phyloP scores from a whole-genome alignment of 2,329 filamentous ascomycete species.

The Colletotrichum liriopes region DNA sequence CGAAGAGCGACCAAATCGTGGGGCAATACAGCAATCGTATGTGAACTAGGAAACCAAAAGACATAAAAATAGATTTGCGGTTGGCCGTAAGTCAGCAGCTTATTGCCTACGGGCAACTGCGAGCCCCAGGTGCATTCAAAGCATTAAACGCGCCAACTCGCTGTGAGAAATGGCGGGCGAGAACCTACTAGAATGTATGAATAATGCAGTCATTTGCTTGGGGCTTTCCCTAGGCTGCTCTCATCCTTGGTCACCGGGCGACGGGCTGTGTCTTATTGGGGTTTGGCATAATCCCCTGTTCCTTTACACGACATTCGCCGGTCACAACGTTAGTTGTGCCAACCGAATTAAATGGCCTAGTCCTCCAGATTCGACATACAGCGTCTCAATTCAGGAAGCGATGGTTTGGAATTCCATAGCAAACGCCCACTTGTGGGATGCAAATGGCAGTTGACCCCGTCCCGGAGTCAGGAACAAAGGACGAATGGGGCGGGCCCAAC shows the following conservation, averaged over 20 bases:
- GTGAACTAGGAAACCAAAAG: too few species aligned
- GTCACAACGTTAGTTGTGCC: too few species aligned
- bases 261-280: too few species aligned
- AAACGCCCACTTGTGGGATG: neutral
- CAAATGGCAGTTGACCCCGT: neutral
- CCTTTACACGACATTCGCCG: neutral
- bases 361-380: neutral
- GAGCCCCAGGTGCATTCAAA: neutral
- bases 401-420: too few species aligned
- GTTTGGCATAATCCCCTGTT: neutral
- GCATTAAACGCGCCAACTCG: neutral
- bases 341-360: neutral
- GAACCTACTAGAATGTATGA: neutral
- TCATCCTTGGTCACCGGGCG: too few species aligned
- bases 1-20: conserved; percentile 9
- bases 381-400: neutral
- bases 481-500: too few species aligned
- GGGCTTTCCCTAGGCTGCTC: too few species aligned
- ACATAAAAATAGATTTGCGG: too few species aligned
- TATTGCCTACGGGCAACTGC: neutral
- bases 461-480: neutral
- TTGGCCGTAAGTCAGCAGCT: neutral
- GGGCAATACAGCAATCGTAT: neutral
- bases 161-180: neutral
- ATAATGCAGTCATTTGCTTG: too few species aligned